Evolutionary conservation across 2,329 filamentous ascomycete species (phyloP), one percentile per base, ranked within the genome.

Genomic region (Cordyceps tenuipes): DNA sequence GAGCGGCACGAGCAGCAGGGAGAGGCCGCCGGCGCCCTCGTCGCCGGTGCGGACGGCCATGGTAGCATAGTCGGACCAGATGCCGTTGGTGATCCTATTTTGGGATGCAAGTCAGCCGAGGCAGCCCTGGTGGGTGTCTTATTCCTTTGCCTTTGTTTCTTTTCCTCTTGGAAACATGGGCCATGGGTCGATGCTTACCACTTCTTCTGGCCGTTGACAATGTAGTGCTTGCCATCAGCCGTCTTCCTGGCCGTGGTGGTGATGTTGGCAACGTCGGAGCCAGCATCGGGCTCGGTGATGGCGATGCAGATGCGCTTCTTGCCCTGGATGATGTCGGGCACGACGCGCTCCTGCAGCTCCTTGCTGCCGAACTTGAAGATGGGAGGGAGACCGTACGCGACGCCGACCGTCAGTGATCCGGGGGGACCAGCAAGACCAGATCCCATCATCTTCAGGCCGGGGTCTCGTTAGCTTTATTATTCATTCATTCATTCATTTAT

Each of bases 141-240:
- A 8, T 17, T 29, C 29, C 7, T 29, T 29, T 29, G n/a, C n/a
- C n/a, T 29, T 29, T 29, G 3, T 29, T 29, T 23, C 23, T 4
- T 23, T 23, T 23, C 23, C 4, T 4, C 23, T 23, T 2, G 23
- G 23, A 29, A 26, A 10, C 5, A 26, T 6, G 21, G 5, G 3
- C 12, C 13, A 19, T 6, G 21, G 5, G 3, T 10, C 13, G 19
- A 13, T 26, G n/a, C 55, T 5, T 44, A 62, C 88, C 88, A 91
- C 74, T 91, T 90, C 80, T 91, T 91, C 0, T 81, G 79, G n/a
- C 88, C 88, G 61, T 89, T 90, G 52, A 91, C 74, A 51, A 91
- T 79, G 68, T 87, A 91, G 66, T 83, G 75, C 68, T 84, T 85
- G 12, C 87, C 87, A 67, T 87, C 84, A 0, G 76, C 68, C 7